These are phyloP conservation scores for Henckelia pumila DNA, from an alignment of 257 asterid species.

Conservation along the genomic window DNA sequence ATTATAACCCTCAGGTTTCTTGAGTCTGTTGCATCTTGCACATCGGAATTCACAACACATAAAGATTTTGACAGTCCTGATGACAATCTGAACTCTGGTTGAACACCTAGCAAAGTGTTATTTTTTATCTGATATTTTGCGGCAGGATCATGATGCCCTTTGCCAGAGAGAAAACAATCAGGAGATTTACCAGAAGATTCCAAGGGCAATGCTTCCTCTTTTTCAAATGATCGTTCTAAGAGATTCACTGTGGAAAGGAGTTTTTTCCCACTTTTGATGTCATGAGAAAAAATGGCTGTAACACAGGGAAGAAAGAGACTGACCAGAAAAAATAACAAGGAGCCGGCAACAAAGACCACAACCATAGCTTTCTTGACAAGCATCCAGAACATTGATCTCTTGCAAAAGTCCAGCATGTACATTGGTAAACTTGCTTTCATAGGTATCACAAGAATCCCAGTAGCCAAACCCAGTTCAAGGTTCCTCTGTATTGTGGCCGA, in stretches of 20 bases:
- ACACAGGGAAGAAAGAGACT: slow-evolving; percentile 39
- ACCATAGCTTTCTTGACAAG: slow-evolving; percentile 43
- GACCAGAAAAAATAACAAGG: slow-evolving; percentile 40
- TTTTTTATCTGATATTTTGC: slow-evolving; percentile 27
- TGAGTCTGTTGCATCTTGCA: slow-evolving; percentile 36
- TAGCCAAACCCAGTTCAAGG: slow-evolving; percentile 57
- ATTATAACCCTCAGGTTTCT: slow-evolving; percentile 50
- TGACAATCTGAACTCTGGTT: slow-evolving; percentile 21
- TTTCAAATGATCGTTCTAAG: slow-evolving; percentile 32
- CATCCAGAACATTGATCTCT: slow-evolving; percentile 54
- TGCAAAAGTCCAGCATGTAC: slow-evolving; percentile 56
- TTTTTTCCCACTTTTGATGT: slow-evolving; percentile 38
- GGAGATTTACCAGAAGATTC: slow-evolving; percentile 34
- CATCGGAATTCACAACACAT: slow-evolving; percentile 33
- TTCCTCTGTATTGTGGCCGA: slow-evolving; percentile 65
- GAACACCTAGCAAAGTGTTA: slow-evolving; percentile 27
- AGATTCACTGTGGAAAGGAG: slow-evolving; percentile 33
- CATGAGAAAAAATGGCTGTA: slow-evolving; percentile 30
- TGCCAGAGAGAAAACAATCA: slow-evolving; percentile 24
- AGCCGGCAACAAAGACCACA: slow-evolving; percentile 40
- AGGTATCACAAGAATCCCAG: slow-evolving; percentile 75
- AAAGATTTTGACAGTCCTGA: slow-evolving; percentile 22
- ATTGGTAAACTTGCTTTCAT: slow-evolving; percentile 75
- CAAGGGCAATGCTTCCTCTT: slow-evolving; percentile 36
- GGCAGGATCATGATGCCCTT: slow-evolving; percentile 21